These are phyloP conservation scores for Podila epigama DNA, from an alignment of 192 early-diverging fungal genomes.

Conservation along the genomic window DNA sequence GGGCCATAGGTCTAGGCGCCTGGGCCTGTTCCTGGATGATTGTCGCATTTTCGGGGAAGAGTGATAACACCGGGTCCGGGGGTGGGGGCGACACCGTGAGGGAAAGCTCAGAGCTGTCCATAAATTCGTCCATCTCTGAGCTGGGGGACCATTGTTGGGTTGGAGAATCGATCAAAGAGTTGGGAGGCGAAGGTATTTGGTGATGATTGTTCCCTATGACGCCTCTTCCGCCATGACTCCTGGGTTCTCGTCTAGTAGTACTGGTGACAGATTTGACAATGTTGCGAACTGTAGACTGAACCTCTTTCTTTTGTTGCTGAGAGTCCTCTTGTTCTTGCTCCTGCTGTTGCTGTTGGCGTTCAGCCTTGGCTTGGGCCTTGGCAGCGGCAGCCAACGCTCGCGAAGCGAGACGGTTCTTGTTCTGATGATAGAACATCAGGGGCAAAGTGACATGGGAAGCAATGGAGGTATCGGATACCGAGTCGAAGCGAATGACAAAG, in stretches of 20 bases:
- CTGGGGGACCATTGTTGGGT: constrained; percentile 9
- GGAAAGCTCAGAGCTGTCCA: constrained; percentile 3
- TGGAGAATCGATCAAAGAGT: constrained; percentile 15
- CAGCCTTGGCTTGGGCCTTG: constrained; percentile 37
- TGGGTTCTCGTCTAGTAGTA: constrained; percentile 18
- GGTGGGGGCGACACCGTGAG: not conserved
- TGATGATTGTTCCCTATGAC: not conserved
- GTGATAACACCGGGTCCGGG: constrained; percentile 19
- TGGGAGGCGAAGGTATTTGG: constrained; percentile 29
- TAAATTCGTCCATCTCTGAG: constrained; percentile 14
- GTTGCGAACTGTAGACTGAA: constrained; percentile 7
- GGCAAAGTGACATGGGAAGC: constrained; percentile 30
- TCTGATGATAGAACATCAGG: constrained; percentile 48
- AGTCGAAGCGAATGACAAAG: constrained; percentile 40
- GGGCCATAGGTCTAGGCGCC: not conserved
- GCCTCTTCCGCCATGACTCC: not conserved
- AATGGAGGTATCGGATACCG: constrained; percentile 16
- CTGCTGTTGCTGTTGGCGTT: constrained; percentile 14
- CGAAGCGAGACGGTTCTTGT: constrained; percentile 42
- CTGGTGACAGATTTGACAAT: constrained; percentile 13
- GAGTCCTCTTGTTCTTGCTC: not conserved
- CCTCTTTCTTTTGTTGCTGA: not conserved
- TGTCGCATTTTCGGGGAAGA: constrained; percentile 18
- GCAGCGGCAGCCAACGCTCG: constrained; percentile 22
- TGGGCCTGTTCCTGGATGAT: not conserved